These are phyloP conservation scores for Fonsecaea pedrosoi DNA, from an alignment of 2,329 filamentous ascomycete genomes.

Conservation along the genomic window DNA sequence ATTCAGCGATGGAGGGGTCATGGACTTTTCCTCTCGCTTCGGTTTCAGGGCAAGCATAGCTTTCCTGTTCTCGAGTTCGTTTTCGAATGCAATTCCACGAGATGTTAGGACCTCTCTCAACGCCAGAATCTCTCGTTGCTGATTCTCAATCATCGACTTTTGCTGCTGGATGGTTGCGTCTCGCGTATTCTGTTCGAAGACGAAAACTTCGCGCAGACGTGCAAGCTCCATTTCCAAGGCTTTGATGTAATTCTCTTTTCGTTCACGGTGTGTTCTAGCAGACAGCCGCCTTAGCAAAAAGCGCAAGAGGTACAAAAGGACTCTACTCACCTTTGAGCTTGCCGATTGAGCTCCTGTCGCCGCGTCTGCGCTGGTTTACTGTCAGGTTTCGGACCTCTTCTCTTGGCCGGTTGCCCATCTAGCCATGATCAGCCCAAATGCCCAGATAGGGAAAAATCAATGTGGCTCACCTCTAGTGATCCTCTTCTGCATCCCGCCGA, in stretches of 20 bases:
- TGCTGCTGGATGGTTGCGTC: slow-evolving; percentile 61
- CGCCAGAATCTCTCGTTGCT: slow-evolving; percentile 79
- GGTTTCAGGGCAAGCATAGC: slow-evolving; percentile 36
- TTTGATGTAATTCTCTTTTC: slow-evolving; percentile 96
- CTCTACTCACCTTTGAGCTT: slow-evolving; percentile 80
- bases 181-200: slow-evolving; percentile 63
- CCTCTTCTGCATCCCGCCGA: slow-evolving; percentile 70
- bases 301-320: slow-evolving; percentile 22
- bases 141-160: slow-evolving; percentile 74
- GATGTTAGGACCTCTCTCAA: slow-evolving; percentile 68
- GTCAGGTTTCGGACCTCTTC: slow-evolving; percentile 92
- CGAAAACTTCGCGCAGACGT: slow-evolving; percentile 75
- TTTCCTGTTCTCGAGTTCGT: slow-evolving; percentile 51
- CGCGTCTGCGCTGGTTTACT: slow-evolving; percentile 92
- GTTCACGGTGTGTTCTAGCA: slow-evolving; percentile 87
- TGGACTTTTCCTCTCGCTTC: slow-evolving; percentile 34
- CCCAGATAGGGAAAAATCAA: neutral
- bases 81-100: slow-evolving; percentile 65
- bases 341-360: slow-evolving; percentile 90
- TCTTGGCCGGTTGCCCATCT: slow-evolving; percentile 87
- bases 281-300: slow-evolving; percentile 26
- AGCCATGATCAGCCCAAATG: slow-evolving; percentile 27
- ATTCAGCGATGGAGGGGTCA: slow-evolving; percentile 32
- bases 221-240: slow-evolving; percentile 89
- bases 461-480: slow-evolving; percentile 70